These are phyloP conservation scores for Juglanconis sp. DNA, from an alignment of 2,329 filamentous ascomycete species.

Conservation along the genomic window DNA sequence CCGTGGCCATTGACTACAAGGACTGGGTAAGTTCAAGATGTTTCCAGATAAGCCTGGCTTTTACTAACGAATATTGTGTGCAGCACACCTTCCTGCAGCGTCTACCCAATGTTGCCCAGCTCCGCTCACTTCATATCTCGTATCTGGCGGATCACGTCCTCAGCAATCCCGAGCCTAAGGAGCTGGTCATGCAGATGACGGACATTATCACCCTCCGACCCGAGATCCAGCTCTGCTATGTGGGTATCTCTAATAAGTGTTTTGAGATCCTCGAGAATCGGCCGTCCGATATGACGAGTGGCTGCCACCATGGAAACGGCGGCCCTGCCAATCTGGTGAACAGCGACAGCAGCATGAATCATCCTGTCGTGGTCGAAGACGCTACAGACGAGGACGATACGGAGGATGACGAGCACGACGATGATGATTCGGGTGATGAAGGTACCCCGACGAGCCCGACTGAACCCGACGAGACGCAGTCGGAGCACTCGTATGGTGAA, in stretches of 20 bases:
- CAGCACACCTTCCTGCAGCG: constrained; percentile 77
- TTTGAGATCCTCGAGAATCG: constrained; percentile 74
- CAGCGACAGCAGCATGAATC: constrained; percentile 17
- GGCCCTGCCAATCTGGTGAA: constrained; percentile 14
- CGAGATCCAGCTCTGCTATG: constrained; percentile 73
- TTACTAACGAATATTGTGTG: constrained; percentile 16
- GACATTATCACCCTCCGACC: constrained; percentile 75
- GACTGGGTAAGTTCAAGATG: constrained; percentile 64
- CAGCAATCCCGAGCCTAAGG: constrained; percentile 55
- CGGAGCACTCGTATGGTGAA: constrained; percentile 30
- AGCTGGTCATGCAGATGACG: constrained; percentile 72
- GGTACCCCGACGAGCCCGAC: constrained; percentile 19
- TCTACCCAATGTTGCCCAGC: constrained; percentile 65
- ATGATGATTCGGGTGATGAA: constrained; percentile 39
- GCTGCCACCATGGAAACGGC: constrained; percentile 12
- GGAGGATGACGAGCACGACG: constrained; percentile 42
- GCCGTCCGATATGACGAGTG: constrained; percentile 37
- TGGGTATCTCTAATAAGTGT: constrained; percentile 74
- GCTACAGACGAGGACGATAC: constrained; percentile 29
- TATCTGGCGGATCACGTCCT: constrained; percentile 62
- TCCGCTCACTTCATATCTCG: constrained; percentile 69
- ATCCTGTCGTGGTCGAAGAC: constrained; percentile 19
- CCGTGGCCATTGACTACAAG: constrained; percentile 68
- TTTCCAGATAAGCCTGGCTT: neutral
- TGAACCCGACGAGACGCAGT: constrained; percentile 31